Base-by-base conservation (phyloP, 2,329 filamentous ascomycete species). In the Coleophoma eucalyptorum region DNA sequence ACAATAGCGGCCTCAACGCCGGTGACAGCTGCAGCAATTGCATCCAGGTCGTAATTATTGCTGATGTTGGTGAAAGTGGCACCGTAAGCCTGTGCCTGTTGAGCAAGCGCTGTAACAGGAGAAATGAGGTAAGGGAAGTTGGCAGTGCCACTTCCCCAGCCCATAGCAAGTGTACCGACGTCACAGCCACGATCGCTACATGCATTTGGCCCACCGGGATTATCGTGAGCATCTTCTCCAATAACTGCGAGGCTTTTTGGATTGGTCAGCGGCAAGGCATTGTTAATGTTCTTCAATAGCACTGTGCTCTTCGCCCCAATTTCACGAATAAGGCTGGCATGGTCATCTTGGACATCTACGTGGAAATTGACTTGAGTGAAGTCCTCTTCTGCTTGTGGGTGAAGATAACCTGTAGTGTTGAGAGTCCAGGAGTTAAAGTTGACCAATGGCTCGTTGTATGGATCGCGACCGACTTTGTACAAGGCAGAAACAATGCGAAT, bases 371-470 rank as follows among this genome's bases (percentile, higher is more conserved):
- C 78, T 58, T 86, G 77, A 43, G 80, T 76, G 60, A 78, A 83
- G 40, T 79, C 82, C 54, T 86, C 76, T n/a, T 79, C 67, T 5
- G 80, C 87, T 13, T 77, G 78, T 43, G 70, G 76, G 64, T 96
- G 84, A 45, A 81, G 64, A 54, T 82, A 88, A 38, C 87, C 89
- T 57, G 80, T 87, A 1, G 88, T 92, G 55, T 91, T 83, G 2
- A 74, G 71, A 1, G 84, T 89, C 93, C 93, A 97, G 5, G 90
- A 90, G 61, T 87, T 87, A 72, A 97, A 97, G 77, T 92, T 97
- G 66, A 88, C 81, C 0, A 72, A 75, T 1, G 82, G 79, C 60
- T 15, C 63, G 58, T 51, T 53, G 20, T 26, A 35, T 44, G 32
- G 41, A n/a, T 55, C 40, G 57, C 73, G 73, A 48, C 79, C 79